Evolutionary conservation across 1,284 basidiomycete genomes (phyloP), one percentile per base, ranked within the genome.

Genomic region (Violaceomyces palustris): DNA sequence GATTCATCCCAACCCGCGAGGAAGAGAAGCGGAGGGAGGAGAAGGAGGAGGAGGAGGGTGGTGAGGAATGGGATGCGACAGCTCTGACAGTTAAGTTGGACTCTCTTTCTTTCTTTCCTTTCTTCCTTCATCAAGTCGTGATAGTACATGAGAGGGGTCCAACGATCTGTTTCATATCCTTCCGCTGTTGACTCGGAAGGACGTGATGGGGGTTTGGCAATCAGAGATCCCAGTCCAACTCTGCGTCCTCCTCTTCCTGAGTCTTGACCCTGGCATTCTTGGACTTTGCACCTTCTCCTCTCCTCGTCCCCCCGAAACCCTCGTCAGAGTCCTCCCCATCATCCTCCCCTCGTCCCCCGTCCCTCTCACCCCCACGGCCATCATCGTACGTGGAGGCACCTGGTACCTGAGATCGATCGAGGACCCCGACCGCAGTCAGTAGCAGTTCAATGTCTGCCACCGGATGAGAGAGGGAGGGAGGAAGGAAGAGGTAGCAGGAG

Each of bases 181-280:
- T n/a, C n/a, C n/a, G n/a, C n/a, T n/a, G n/a, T n/a, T n/a, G n/a
- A n/a, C n/a, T n/a, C n/a, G n/a, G n/a, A n/a, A n/a, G n/a, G n/a
- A n/a, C n/a, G n/a, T n/a, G n/a, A n/a, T n/a, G n/a, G n/a, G n/a
- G n/a, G n/a, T n/a, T n/a, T n/a, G n/a, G n/a, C n/a, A n/a, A n/a
- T n/a, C n/a, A 65, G 42, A 59, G 33, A 39, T 72, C 70, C 70
- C 70, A 72, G 38, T 72, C 70, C 6, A 72, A 45, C 28, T 72
- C 70, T 17, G 55, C 69, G 32, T 72, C 69, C 35, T 63, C 46
- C 15, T 72, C 67, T 31, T 67, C 58, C 40, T 69, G 67, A 15
- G 50, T 69, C 45, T 55, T 63, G 9, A 42, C 38, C 6, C 47
- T 38, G 14, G 39, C 39, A 21, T 45, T 49, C 19, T 39, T 41